Base-by-base conservation (phyloP, 768 basidiomycete species). In the Boletus tomentosulus region DNA sequence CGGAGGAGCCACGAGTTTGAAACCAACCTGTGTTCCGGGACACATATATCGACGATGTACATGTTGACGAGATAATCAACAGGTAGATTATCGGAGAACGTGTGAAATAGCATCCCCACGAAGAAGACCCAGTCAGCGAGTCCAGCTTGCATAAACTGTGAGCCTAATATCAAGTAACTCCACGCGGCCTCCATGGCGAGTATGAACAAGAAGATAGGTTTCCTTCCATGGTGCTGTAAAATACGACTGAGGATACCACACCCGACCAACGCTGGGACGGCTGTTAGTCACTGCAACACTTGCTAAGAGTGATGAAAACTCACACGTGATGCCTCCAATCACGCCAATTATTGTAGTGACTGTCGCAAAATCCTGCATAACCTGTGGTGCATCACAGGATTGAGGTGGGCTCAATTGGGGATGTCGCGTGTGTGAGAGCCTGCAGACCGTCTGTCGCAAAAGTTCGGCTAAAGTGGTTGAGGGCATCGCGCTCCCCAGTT, bases 211-310 rank as follows among this genome's bases (percentile, higher is more conserved):
- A 70, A 51, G 8, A 52, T 50, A 1, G 65, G 56, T 48, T 63
- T 70, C 22, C 70, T 68, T 34, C 64, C 71, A 3, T 64, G 54
- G 15, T 38, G 58, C 3, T 68, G 63, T 35, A 66, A 62, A 39
- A 71, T 49, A 42, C 54, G 58, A 28, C 58, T 67, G 2, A 63
- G 48, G 11, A 54, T 38, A 8, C 65, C 63, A 49, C 62, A 72
- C 10, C 48, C 55, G 9, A 59, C 31, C 33, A 71, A 51, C 22
- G 50, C 70, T 72, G 51, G 13, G 24, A 43, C 4, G n/a, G 7
- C 11, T 6, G 11, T 66, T 11, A 58, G 39, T 9, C 22, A 56
- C 5, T 0, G 11, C 6, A 28, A 0, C 13, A 30, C 31, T 22
- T 19, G 9, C 35, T 3, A 4, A 46, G n/a, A 27, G 24, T 12